Base-by-base conservation (phyloP, 306 rosid genomes). In the Prosopis cineraria region DNA sequence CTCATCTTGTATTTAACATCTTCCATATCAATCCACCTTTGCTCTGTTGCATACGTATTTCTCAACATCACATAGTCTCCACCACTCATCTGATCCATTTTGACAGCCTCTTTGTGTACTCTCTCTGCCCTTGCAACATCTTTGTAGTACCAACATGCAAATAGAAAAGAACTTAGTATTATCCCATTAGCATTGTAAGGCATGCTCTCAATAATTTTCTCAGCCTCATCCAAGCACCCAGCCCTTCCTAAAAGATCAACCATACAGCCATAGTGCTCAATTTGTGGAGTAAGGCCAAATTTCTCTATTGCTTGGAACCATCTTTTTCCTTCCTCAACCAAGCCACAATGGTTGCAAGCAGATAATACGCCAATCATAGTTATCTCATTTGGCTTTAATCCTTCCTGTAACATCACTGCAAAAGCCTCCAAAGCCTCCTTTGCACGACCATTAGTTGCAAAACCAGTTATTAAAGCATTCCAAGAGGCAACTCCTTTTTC, bases 181-280 rank as follows among this genome's bases (percentile, higher is more conserved):
- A 85, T 87, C 69, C 79, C 97, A 50, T 90, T 88, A 58, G 86
- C 86, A 74, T 73, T 48, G 20, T 78, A 88, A 53, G 96, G 97
- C 93, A 92, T 92, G 72, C 55, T 34, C 64, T 64, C 48, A 33
- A 92, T 87, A 80, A 89, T 36, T 14, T 80, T 80, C 77, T 92
- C 97, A 27, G 89, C 95, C 78, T 92, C 93, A 56, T 85, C 89
- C 84, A 92, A 85, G 78, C 84, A 84, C 43, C 95, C 95, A 2
- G 88, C 91, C 72, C 89, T 87, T 39, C 95, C 95, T 16, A 92
- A 75, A 78, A 92, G 88, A 84, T 90, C 90, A 37, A 88, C 75
- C 91, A 92, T 84, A 48, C 95, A 92, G 43, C 95, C 91, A 56
- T 88, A 90, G 80, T 90, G 93, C 79, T 92, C 93, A 78, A 90